Base-by-base conservation (phyloP, 164 flowering plant genomes). In the Liquidambar formosana region DNA sequence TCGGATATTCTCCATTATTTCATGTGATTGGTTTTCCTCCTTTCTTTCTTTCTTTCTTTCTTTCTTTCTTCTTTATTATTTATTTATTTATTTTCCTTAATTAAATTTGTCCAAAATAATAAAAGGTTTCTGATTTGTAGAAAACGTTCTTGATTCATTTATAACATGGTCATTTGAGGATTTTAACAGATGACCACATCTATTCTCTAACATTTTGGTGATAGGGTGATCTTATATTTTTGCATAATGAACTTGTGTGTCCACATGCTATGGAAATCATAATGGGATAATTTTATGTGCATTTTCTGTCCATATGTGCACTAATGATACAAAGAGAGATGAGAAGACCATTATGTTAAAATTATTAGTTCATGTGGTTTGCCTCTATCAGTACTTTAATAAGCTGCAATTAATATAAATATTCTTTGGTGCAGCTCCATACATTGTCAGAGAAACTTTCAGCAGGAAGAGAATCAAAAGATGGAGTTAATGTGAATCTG, bases 391-490 rank as follows among this genome's bases (percentile, higher is more conserved):
- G 16, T 54, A 25, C 18, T 18, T 48, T n/a, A 18, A 59, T 46
- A 3, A 5, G 14, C 13, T 22, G 46, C 8, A 47, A 45, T 27
- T 60, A 23, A 58, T 54, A 16, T 52, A 57, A 10, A 4, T 58
- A 5, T 33, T 41, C 38, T 73, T 18, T 60, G 63, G n/a, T 70
- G 72, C 86, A 88, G 92, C 81, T 88, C 45, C 81, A 79, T 57
- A 56, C 74, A 2, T 74, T 80, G 76, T 76, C 86, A 15, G 85
- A 79, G 66, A 82, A 79, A 63, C 64, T 67, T 19, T 60, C 70
- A 26, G 33, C 74, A 16, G 78, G 44, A 61, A 76, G 61, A 61
- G 79, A 83, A 51, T 46, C 51, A 19, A 80, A 73, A 3, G 78
- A 72, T 41, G 74, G 63, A 67, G 49, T 61, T 27, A 62, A 69